A percentile compares a stretch with the other conserved stretches of the same genome.
These are phyloP conservation scores for Pleurozium schreberi DNA, from an alignment of 225 moss, liverwort and hornwort species.

Conservation along the genomic window DNA sequence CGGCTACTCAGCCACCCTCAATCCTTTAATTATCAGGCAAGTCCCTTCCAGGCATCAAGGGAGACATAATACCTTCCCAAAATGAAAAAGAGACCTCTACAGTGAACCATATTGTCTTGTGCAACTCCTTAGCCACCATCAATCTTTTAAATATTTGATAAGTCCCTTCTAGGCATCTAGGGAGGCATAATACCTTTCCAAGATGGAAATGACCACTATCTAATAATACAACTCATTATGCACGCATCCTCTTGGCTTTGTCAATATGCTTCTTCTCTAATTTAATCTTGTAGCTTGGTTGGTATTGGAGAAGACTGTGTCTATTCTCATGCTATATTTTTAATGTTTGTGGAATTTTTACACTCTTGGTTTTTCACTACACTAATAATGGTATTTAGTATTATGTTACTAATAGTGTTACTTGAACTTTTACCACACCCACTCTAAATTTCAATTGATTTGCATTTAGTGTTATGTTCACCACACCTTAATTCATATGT, in stretches of 20 bases:
- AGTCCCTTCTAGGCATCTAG: background rate
- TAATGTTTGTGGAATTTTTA: background rate
- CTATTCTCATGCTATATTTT: fast-evolving
- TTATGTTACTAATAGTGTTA: no score
- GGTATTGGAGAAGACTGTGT: background rate
- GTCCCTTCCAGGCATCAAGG: background rate
- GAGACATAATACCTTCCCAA: background rate
- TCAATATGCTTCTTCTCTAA: background rate
- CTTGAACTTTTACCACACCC: no score
- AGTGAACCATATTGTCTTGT: background rate
- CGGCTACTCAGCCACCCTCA: fast-evolving
- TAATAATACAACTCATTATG: background rate
- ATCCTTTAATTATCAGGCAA: background rate
- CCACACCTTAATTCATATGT: no score
- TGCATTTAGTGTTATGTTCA: no score
- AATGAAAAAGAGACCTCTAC: fast-evolving
- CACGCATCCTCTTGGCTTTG: fast-evolving
- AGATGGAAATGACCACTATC: fast-evolving
- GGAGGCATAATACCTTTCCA: background rate
- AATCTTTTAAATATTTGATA: background rate
- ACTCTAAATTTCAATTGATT: no score
- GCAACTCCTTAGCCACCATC: fast-evolving
- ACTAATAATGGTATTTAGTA: no score
- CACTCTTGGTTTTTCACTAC: background rate
- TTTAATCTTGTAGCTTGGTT: background rate